phyloP scores from a whole-genome alignment of 805 yeast species.

The Metschnikowia colocasiae region DNA sequence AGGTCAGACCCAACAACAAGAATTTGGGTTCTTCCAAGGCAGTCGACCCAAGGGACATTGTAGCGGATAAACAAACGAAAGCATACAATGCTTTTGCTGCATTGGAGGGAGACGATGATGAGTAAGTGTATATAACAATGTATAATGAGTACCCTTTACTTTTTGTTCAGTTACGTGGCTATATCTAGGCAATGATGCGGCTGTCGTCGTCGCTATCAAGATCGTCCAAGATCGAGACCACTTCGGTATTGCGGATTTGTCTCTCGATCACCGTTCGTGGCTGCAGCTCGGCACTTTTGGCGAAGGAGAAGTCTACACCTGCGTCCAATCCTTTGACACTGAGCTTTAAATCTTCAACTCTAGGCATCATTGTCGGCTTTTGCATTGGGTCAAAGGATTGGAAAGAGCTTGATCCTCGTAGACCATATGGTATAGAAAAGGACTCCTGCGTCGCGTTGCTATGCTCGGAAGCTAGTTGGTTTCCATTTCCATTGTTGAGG shows the following conservation, averaged over 20 bases:
- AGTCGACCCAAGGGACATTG: slow-evolving; percentile 66
- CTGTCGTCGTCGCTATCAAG: slow-evolving; percentile 35
- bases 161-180: neutral
- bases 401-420: neutral
- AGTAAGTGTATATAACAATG: slow-evolving; percentile 15
- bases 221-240: slow-evolving; percentile 32
- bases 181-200: slow-evolving; percentile 12
- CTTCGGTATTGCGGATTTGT: slow-evolving; percentile 31
- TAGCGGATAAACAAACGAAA: slow-evolving; percentile 61
- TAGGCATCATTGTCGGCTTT: slow-evolving; percentile 9
- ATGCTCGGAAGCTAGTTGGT: slow-evolving; percentile 10
- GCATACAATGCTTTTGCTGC: slow-evolving; percentile 82
- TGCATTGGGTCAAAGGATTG: slow-evolving; percentile 2
- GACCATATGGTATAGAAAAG: neutral
- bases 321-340: slow-evolving; percentile 11
- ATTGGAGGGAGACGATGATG: slow-evolving; percentile 57
- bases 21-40: slow-evolving; percentile 72
- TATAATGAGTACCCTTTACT: slow-evolving; percentile 1
- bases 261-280: slow-evolving; percentile 29
- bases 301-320: slow-evolving; percentile 5
- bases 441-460: slow-evolving; percentile 15
- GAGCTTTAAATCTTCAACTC: slow-evolving; percentile 17
- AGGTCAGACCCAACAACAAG: slow-evolving; percentile 67
- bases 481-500: slow-evolving; percentile 13
- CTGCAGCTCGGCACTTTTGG: slow-evolving; percentile 4